Percentiles rank a stretch among this genome's conserved stretches.
Conservation (phyloP, 306 rosid species). For the Vicia sativa region DNA sequence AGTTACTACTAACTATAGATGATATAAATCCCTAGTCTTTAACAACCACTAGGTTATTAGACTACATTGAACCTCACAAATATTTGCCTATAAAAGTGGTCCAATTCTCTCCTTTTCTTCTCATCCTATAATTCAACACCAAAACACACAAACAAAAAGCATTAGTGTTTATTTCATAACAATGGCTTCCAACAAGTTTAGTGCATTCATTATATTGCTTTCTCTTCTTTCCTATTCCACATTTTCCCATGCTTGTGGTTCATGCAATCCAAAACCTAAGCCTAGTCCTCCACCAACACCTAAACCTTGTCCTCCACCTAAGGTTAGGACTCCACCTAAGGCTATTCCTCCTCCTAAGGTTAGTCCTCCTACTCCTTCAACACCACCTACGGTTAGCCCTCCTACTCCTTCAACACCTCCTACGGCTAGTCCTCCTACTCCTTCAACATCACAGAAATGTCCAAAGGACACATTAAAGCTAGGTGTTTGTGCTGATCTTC, state of each 20-base stretch:
- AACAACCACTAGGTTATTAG: background rate
- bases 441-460: constrained; percentile 34
- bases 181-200: constrained; percentile 59
- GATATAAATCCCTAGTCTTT: background rate
- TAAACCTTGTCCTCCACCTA: constrained; percentile 9
- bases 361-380: background rate
- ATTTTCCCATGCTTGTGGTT: constrained; percentile 47
- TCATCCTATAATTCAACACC: constrained; percentile 21
- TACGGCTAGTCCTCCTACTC: background rate
- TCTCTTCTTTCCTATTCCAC: constrained; percentile 50
- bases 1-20: background rate
- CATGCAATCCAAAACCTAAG: constrained; percentile 44
- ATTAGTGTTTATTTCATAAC: background rate
- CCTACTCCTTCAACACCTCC: background rate
- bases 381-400: background rate
- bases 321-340: background rate
- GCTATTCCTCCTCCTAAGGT: background rate
- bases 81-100: constrained; percentile 50
- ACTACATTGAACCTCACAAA: background rate
- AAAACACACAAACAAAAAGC: background rate
- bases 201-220: constrained; percentile 51
- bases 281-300: constrained; percentile 14
- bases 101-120: background rate
- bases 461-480: constrained; percentile 70
- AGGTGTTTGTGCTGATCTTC: constrained; percentile 60